These are phyloP conservation scores for Neonothopanus nambi DNA, from an alignment of 1,284 basidiomycete genomes.

Conservation along the genomic window DNA sequence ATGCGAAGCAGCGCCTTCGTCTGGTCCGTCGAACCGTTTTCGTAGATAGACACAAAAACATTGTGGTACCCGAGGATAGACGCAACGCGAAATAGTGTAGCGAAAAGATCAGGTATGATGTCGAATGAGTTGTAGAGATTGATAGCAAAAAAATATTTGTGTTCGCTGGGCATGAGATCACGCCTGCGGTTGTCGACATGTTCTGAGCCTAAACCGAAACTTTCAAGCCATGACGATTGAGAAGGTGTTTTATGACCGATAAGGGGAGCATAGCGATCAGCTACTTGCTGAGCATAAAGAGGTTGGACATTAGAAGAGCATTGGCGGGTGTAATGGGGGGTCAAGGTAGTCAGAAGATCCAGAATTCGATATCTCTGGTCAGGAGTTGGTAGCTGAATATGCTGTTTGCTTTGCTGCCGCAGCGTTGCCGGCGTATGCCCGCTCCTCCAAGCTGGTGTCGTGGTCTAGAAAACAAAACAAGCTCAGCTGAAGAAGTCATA, in stretches of 20 bases:
- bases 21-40: conserved; percentile 95
- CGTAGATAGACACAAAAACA: conserved; percentile 95
- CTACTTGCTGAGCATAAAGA: conserved; percentile 80
- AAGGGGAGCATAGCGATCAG: conserved; percentile 80
- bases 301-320: conserved; percentile 85
- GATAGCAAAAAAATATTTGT: conserved; percentile 98
- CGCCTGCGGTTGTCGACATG: conserved; percentile 38
- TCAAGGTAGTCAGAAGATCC: conserved; percentile 81
- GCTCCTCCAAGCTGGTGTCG: conserved; percentile 54
- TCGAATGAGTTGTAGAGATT: conserved; percentile 99
- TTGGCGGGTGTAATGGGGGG: conserved; percentile 87
- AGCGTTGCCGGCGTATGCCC: conserved; percentile 48
- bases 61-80: conserved; percentile 93
- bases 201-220: conserved; percentile 44
- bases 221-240: conserved; percentile 63
- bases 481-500: conserved; percentile 2
- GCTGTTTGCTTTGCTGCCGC: conserved; percentile 55
- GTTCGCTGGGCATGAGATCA: conserved; percentile 56
- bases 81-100: conserved; percentile 90
- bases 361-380: conserved; percentile 85
- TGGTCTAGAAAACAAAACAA: conserved; percentile 27
- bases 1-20: conserved; percentile 93
- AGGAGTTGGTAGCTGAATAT: conserved; percentile 67
- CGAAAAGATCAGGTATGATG: conserved; percentile 92
- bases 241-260: conserved; percentile 73